A percentile compares a stretch with the other conserved stretches of the same genome.
Evolutionary conservation across 805 yeast species (phyloP).

Genomic region (Kluyveromyces starmeri): DNA sequence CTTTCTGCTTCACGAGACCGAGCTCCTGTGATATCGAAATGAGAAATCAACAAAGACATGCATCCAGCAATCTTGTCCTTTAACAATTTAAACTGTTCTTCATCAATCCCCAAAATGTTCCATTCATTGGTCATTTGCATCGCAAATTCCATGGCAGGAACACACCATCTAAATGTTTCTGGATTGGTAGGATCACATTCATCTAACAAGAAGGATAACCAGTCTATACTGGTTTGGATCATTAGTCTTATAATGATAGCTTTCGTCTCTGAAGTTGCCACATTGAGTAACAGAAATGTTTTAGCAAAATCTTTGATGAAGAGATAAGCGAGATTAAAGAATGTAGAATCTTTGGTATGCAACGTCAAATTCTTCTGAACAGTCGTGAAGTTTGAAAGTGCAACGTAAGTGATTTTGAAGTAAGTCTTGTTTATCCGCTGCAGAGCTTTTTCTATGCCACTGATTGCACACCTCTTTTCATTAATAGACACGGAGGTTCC

Average conservation of each 20-base stretch:
- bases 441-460: slow-evolving; percentile 65
- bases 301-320: slow-evolving; percentile 78
- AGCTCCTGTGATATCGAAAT: slow-evolving; percentile 98
- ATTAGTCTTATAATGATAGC: slow-evolving; percentile 62
- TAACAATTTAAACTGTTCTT: slow-evolving; percentile 62
- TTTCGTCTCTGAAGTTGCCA: slow-evolving; percentile 44
- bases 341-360: slow-evolving; percentile 60
- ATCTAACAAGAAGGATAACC: slow-evolving; percentile 90
- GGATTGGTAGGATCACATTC: slow-evolving; percentile 91
- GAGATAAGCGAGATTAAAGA: slow-evolving; percentile 63
- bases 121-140: slow-evolving; percentile 90
- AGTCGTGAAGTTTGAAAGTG: slow-evolving; percentile 50
- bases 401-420: slow-evolving; percentile 56
- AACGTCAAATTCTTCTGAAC: slow-evolving; percentile 46
- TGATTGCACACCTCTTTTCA: slow-evolving; percentile 62
- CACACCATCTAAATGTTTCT: slow-evolving; percentile 93
- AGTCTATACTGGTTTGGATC: slow-evolving; percentile 69
- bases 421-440: slow-evolving; percentile 55
- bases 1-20: slow-evolving; percentile 60
- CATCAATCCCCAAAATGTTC: slow-evolving; percentile 71
- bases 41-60: slow-evolving; percentile 86
- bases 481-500: slow-evolving; percentile 47
- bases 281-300: slow-evolving; percentile 56
- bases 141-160: slow-evolving; percentile 88
- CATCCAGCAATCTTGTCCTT: slow-evolving; percentile 86